These are phyloP conservation scores for Fraxinus dipetala DNA, from an alignment of 305 asterid species.

Conservation along the genomic window DNA sequence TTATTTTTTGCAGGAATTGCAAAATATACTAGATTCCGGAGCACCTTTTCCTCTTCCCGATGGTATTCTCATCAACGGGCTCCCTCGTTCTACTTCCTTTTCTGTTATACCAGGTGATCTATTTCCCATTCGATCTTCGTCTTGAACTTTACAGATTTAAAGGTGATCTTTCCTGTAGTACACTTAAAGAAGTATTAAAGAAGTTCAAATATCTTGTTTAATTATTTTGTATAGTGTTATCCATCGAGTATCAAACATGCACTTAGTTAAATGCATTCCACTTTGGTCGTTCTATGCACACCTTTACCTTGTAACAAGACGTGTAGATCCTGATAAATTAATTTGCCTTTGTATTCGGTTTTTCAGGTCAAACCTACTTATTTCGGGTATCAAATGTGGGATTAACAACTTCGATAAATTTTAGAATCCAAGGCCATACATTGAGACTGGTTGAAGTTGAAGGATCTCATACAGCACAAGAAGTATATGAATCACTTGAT, in stretches of 20 bases:
- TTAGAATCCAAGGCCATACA: conserved; percentile 65
- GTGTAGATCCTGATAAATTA: background rate
- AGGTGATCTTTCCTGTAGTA: background rate
- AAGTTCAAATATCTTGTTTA: background rate
- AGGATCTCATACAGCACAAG: conserved; percentile 71
- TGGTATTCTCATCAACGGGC: conserved; percentile 69
- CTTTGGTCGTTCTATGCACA: background rate
- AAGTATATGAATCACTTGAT: conserved; percentile 60
- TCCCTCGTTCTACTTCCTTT: conserved; percentile 35
- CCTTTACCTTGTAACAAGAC: background rate
- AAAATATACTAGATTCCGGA: conserved; percentile 50
- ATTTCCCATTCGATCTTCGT: background rate
- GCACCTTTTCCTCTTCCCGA: conserved; percentile 48
- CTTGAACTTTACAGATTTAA: background rate
- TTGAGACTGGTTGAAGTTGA: conserved; percentile 64
- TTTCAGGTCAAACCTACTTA: conserved; percentile 54
- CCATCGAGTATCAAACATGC: background rate
- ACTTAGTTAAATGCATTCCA: background rate
- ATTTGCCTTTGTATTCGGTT: background rate
- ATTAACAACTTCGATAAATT: conserved; percentile 64
- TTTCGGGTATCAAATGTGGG: conserved; percentile 68
- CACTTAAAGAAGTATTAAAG: background rate
- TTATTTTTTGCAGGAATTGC: conserved; percentile 40
- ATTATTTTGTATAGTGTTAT: background rate
- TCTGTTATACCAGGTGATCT: conserved; percentile 50